Evolutionary conservation across 228 moss, liverwort and hornwort species (phyloP).

Genomic region (Sphagnum fallax): DNA sequence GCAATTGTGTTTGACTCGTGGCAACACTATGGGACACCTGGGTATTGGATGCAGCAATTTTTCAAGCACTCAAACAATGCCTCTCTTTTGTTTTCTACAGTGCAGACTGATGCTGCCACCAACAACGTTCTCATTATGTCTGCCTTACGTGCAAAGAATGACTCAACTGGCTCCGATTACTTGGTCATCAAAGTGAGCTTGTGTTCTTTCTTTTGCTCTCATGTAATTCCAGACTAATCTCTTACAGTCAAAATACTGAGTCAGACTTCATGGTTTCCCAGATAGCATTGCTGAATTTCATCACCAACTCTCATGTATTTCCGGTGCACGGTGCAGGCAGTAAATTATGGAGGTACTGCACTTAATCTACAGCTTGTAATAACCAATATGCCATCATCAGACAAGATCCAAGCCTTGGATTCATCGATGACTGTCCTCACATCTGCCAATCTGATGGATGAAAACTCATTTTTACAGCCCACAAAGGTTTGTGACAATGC

Average conservation of each 20-base stretch:
- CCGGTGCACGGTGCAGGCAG: slow-evolving; percentile 43
- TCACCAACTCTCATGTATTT: neutral
- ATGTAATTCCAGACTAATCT: neutral
- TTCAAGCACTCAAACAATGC: slow-evolving; percentile 76
- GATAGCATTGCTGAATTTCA: neutral
- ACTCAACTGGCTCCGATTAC: slow-evolving; percentile 33
- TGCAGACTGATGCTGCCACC: slow-evolving; percentile 31
- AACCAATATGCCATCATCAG: slow-evolving; percentile 24
- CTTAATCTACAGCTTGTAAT: slow-evolving; percentile 40
- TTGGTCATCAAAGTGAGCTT: slow-evolving; percentile 60
- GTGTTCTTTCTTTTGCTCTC: neutral
- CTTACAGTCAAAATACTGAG: neutral
- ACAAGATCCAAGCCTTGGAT: slow-evolving; percentile 26
- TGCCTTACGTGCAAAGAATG: slow-evolving; percentile 31
- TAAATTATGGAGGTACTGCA: slow-evolving; percentile 52
- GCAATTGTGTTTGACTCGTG: slow-evolving; percentile 88
- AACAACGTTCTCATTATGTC: slow-evolving; percentile 50
- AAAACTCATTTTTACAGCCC: slow-evolving; percentile 70
- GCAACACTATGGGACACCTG: slow-evolving; percentile 87
- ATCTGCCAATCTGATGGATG: slow-evolving; percentile 49
- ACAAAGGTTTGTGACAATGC: slow-evolving; percentile 33
- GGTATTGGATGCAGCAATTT: slow-evolving; percentile 88
- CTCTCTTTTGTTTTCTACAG: slow-evolving; percentile 38
- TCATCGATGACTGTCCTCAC: slow-evolving; percentile 57
- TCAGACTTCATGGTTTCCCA: neutral